Percentiles rank a stretch among this genome's conserved stretches.
These are phyloP conservation scores for Coleophoma cylindrospora DNA, from an alignment of 2,329 filamentous ascomycete species.

Conservation along the genomic window DNA sequence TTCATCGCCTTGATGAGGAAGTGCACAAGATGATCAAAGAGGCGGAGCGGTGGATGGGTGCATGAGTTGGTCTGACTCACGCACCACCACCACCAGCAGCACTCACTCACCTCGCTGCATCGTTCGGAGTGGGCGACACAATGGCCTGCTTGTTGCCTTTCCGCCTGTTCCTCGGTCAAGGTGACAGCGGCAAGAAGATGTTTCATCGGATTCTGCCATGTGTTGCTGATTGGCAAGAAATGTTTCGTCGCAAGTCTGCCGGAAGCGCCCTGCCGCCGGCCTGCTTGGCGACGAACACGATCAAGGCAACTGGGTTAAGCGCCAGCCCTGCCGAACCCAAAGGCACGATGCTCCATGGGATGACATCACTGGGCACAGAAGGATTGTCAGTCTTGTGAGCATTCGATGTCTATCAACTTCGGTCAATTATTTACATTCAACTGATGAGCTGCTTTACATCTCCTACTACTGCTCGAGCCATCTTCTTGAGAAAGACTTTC, in stretches of 20 bases:
- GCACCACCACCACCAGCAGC: neutral
- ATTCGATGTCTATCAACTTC: neutral
- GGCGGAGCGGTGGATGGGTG: neutral
- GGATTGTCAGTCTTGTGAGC: neutral
- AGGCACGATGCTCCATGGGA: too few relatives aligned
- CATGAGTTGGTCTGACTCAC: neutral
- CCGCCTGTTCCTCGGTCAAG: neutral
- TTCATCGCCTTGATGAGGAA: neutral
- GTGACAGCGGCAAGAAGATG: neutral
- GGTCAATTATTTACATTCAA: neutral
- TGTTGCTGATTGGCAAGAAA: neutral
- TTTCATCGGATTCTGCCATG: neutral
- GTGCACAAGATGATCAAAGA: neutral
- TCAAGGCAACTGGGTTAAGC: neutral
- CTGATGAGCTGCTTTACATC: slow-evolving; percentile 46
- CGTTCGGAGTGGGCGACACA: too few relatives aligned
- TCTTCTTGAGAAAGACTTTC: slow-evolving; percentile 79
- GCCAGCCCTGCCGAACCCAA: too few relatives aligned
- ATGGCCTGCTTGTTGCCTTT: too few relatives aligned
- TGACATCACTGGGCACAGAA: neutral
- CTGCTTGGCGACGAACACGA: neutral
- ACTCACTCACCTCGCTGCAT: neutral
- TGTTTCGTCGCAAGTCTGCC: neutral
- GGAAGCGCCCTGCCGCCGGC: neutral
- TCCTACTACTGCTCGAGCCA: slow-evolving; percentile 72